Evolutionary conservation across 2,329 filamentous ascomycete genomes (phyloP).

Genomic region (Colletotrichum costaricense): DNA sequence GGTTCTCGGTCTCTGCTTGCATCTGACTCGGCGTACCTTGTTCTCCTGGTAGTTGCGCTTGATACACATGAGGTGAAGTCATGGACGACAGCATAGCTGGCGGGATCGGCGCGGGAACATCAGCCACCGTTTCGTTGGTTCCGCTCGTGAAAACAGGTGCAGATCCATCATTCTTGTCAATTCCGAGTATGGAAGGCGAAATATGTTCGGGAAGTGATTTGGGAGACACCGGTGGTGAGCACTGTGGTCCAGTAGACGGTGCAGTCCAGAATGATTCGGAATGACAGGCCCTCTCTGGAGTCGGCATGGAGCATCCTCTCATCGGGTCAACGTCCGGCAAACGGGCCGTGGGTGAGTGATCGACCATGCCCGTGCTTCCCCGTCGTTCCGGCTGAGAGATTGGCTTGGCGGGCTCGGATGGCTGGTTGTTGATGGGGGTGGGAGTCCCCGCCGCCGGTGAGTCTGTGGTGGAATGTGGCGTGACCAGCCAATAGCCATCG

Average conservation of each 20-base stretch:
- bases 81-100: not conserved
- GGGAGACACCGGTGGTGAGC: conserved; percentile 50
- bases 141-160: not conserved
- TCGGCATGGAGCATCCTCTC: conserved; percentile 48
- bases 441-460: not conserved
- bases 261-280: conserved; percentile 36
- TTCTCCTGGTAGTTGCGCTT: conserved; percentile 8
- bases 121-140: not conserved
- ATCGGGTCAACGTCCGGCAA: conserved; percentile 42
- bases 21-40: conserved; percentile 29
- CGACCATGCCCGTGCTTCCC: conserved; percentile 47
- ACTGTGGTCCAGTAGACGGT: conserved; percentile 36
- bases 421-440: not conserved
- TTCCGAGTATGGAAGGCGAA: conserved; percentile 1
- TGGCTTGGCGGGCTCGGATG: conserved; percentile 6
- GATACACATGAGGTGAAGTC: not conserved
- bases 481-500: conserved; percentile 1
- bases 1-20: conserved; percentile 1
- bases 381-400: conserved; percentile 38
- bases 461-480: conserved; percentile 10
- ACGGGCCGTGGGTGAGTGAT: conserved; percentile 39
- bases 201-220: conserved; percentile 41
- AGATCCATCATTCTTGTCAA: not conserved
- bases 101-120: not conserved
- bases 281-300: conserved; percentile 47